phyloP scores from a whole-genome alignment of 257 asterid genomes.

The Scutellaria minor region DNA sequence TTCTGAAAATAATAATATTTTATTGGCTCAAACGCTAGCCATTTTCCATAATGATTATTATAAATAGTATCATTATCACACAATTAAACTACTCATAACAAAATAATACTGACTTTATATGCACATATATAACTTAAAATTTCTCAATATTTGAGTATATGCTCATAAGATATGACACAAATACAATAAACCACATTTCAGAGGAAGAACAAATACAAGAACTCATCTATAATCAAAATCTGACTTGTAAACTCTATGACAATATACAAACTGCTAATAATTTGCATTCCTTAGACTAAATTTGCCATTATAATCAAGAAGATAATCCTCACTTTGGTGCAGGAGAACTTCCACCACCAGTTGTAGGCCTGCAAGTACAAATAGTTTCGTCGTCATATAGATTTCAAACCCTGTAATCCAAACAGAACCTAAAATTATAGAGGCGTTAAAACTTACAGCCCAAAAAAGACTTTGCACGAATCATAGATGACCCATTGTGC shows the following conservation, averaged over 20 bases:
- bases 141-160: too few species aligned
- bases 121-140: too few species aligned
- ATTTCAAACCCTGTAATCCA: background rate
- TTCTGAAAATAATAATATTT: too few species aligned
- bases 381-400: background rate
- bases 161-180: too few species aligned
- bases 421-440: background rate
- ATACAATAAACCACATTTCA: background rate
- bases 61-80: too few species aligned
- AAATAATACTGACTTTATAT: too few species aligned
- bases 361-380: constrained; percentile 69
- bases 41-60: too few species aligned
- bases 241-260: background rate
- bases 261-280: constrained; percentile 12
- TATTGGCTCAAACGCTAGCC: too few species aligned
- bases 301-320: background rate
- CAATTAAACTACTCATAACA: too few species aligned
- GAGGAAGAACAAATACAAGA: background rate
- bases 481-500: constrained; percentile 86
- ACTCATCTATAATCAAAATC: background rate
- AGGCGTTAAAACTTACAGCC: constrained; percentile 56
- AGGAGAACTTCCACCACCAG: constrained; percentile 70
- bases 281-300: background rate
- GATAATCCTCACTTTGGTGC: constrained; percentile 41
- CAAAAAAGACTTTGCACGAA: constrained; percentile 70